Percentiles rank a stretch among this genome's conserved stretches.
These are phyloP conservation scores for Phaeophleospora eucalypticola DNA, from an alignment of 2,329 filamentous ascomycete species.

Conservation along the genomic window DNA sequence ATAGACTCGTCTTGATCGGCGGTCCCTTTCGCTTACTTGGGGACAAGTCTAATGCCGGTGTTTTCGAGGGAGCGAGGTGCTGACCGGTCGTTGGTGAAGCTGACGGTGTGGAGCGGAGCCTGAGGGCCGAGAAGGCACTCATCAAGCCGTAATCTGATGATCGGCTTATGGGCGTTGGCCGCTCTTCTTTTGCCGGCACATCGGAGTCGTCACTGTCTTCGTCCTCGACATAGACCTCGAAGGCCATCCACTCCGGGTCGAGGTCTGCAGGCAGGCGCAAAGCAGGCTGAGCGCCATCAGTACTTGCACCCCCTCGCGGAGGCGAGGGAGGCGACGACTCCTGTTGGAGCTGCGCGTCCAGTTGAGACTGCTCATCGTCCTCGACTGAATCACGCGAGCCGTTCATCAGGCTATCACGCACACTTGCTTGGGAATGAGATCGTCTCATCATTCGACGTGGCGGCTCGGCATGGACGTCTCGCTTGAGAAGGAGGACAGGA, in stretches of 20 bases:
- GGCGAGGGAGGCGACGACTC: slow-evolving; percentile 34
- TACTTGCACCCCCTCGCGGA: background rate
- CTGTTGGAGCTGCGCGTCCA: slow-evolving; percentile 43
- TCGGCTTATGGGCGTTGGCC: slow-evolving; percentile 17
- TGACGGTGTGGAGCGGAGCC: slow-evolving; percentile 30
- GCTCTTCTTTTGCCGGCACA: slow-evolving; percentile 9
- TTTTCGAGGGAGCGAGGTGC: slow-evolving; percentile 16
- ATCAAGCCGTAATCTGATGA: slow-evolving; percentile 39
- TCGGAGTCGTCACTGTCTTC: slow-evolving; percentile 48
- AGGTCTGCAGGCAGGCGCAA: slow-evolving; percentile 51
- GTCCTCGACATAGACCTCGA: slow-evolving; percentile 74
- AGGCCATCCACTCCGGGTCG: slow-evolving; percentile 85
- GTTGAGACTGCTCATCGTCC: slow-evolving; percentile 40
- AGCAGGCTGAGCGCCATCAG: background rate
- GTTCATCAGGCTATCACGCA: slow-evolving; percentile 12
- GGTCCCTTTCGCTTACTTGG: slow-evolving; percentile 14
- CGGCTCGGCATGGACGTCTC: slow-evolving; percentile 61
- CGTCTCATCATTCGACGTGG: slow-evolving; percentile 55
- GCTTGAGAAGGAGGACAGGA: slow-evolving; percentile 69
- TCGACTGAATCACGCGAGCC: slow-evolving; percentile 22
- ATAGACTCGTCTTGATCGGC: slow-evolving; percentile 63
- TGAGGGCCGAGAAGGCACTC: slow-evolving; percentile 45
- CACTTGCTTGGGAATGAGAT: slow-evolving; percentile 15
- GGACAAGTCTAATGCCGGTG: slow-evolving; percentile 32
- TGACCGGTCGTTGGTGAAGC: slow-evolving; percentile 3